phyloP scores from a whole-genome alignment of 352 stramenopile genomes.

The Globisporangium nunn region DNA sequence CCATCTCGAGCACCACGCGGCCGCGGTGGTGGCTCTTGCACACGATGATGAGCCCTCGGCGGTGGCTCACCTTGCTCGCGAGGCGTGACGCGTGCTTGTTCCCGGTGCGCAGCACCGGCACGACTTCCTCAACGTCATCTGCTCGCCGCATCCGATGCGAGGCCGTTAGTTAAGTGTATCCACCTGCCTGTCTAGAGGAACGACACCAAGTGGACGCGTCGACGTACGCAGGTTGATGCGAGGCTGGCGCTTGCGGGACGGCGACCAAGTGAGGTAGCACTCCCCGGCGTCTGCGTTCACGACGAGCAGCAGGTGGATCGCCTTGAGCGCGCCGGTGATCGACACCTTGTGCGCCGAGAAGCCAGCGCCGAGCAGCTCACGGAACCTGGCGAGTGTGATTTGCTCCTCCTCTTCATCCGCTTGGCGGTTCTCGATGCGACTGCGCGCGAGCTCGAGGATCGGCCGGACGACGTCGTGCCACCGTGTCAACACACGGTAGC shows the following conservation, averaged over 20 bases:
- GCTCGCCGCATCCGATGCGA: not conserved
- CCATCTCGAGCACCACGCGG: slow-evolving; percentile 53
- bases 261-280: slow-evolving; percentile 68
- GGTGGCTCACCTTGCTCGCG: slow-evolving; percentile 57
- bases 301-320: slow-evolving; percentile 47
- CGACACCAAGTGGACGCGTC: not conserved
- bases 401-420: slow-evolving; percentile 24
- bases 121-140: slow-evolving; percentile 61
- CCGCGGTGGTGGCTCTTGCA: slow-evolving; percentile 59
- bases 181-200: not conserved
- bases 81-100: slow-evolving; percentile 42
- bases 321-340: slow-evolving; percentile 62
- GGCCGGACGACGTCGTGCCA: slow-evolving; percentile 31
- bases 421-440: slow-evolving; percentile 17
- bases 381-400: slow-evolving; percentile 43
- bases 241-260: slow-evolving; percentile 59
- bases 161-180: not conserved
- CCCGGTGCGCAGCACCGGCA: slow-evolving; percentile 40
- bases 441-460: slow-evolving; percentile 37
- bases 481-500: slow-evolving; percentile 28
- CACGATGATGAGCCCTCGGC: slow-evolving; percentile 52
- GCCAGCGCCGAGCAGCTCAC: slow-evolving; percentile 34
- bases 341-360: slow-evolving; percentile 68
- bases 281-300: slow-evolving; percentile 32
- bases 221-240: slow-evolving; percentile 52